Conservation (phyloP, 768 basidiomycete species). For the Saitozyma podzolica region DNA sequence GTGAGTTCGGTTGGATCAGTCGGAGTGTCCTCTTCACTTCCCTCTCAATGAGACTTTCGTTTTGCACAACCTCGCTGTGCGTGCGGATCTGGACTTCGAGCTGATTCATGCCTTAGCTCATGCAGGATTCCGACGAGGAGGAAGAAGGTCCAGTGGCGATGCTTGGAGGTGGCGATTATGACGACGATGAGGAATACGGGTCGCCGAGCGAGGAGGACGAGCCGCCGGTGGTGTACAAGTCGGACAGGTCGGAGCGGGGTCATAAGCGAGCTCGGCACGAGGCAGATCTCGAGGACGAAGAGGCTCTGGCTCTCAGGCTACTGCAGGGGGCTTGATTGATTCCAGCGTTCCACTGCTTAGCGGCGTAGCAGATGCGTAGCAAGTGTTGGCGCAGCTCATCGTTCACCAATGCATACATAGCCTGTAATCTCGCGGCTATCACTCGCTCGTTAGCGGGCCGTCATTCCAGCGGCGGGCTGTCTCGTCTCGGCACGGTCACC, state of each 20-base stretch:
- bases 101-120: constrained; percentile 11
- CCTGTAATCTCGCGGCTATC: too few species aligned
- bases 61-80: neutral
- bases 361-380: too few species aligned
- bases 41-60: neutral
- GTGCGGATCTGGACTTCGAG: constrained; percentile 12
- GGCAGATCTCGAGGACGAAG: constrained; percentile 61
- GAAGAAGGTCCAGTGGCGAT: constrained; percentile 50
- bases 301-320: constrained; percentile 66
- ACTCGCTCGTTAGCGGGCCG: too few species aligned
- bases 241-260: constrained; percentile 4
- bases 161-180: constrained; percentile 57
- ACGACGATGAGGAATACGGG: constrained; percentile 55
- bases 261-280: constrained; percentile 12
- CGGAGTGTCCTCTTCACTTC: neutral
- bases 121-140: constrained; percentile 24
- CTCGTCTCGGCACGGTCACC: too few species aligned
- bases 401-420: too few species aligned
- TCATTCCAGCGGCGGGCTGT: too few species aligned
- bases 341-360: too few species aligned
- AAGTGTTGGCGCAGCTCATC: too few species aligned
- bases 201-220: constrained; percentile 1
- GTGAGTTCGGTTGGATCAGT: constrained; percentile 36
- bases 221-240: constrained; percentile 1
- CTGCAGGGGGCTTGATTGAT: constrained; percentile 17